Evolutionary conservation across 1,284 basidiomycete genomes (phyloP).

Genomic region (Ustilago vetiveriae): DNA sequence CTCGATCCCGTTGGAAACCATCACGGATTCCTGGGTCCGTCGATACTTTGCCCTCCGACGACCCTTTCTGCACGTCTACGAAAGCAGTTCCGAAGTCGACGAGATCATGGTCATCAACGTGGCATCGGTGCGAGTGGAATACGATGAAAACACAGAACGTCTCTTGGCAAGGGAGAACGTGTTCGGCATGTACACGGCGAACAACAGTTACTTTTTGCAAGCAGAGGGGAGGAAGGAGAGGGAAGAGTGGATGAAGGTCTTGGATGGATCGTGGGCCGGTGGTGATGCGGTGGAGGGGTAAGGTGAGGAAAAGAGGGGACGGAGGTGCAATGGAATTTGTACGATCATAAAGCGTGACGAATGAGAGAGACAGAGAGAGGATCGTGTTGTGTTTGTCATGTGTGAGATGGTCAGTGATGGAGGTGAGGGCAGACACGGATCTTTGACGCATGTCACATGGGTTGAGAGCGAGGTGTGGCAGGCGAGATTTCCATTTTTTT

Average conservation of each 20-base stretch:
- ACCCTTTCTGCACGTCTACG: constrained; percentile 89
- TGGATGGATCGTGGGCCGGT: constrained; percentile 16
- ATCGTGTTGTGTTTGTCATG: too few relatives aligned
- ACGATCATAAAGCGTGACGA: too few relatives aligned
- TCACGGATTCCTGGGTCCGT: constrained; percentile 81
- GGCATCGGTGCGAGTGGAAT: constrained; percentile 82
- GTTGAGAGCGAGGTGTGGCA: too few relatives aligned
- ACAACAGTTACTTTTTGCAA: constrained; percentile 57
- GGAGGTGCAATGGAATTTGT: too few relatives aligned
- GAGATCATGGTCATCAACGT: constrained; percentile 84
- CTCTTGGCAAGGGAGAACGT: constrained; percentile 73
- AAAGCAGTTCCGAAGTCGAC: constrained; percentile 80
- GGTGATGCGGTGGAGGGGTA: neutral
- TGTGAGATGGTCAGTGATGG: too few relatives aligned
- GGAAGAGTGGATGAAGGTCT: constrained; percentile 44
- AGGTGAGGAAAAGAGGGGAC: too few relatives aligned
- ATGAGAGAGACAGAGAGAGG: too few relatives aligned
- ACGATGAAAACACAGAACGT: constrained; percentile 83
- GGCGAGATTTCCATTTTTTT: too few relatives aligned
- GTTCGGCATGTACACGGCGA: constrained; percentile 54
- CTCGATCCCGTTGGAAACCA: constrained; percentile 80
- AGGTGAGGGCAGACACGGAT: too few relatives aligned
- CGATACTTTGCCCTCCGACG: constrained; percentile 84
- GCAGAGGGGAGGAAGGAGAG: constrained; percentile 32
- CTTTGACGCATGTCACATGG: too few relatives aligned